Evolutionary conservation across 1,284 basidiomycete genomes (phyloP).

Genomic region (Sporisorium exsertum): DNA sequence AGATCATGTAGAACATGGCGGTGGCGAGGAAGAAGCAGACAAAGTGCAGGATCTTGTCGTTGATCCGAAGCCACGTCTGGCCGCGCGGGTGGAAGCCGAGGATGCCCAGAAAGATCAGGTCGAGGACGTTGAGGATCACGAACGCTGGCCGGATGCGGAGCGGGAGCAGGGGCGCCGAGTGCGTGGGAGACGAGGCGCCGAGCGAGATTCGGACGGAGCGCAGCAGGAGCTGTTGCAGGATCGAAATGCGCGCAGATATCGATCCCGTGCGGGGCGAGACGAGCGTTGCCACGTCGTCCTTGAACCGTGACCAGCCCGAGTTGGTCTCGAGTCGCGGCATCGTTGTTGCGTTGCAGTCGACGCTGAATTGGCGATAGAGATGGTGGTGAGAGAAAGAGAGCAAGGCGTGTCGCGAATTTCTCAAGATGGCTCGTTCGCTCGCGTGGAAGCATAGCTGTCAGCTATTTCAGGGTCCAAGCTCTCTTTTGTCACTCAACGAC

Average conservation of each 20-base stretch:
- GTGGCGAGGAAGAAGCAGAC: constrained; percentile 82
- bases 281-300: constrained; percentile 17
- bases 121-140: constrained; percentile 53
- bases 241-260: constrained; percentile 12
- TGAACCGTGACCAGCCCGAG: constrained; percentile 37
- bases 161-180: constrained; percentile 32
- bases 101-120: constrained; percentile 56
- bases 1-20: constrained; percentile 84
- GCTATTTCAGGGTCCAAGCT: constrained; percentile 10
- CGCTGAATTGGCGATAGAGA: no score
- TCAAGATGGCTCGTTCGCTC: constrained; percentile 8
- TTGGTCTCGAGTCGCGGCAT: constrained; percentile 53
- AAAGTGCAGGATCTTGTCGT: constrained; percentile 87
- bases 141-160: constrained; percentile 60
- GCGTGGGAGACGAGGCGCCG: neutral
- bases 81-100: constrained; percentile 65
- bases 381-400: neutral
- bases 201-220: constrained; percentile 42
- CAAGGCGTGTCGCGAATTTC: neutral
- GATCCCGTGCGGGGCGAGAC: constrained; percentile 22
- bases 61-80: constrained; percentile 74
- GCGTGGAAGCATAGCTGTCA: neutral
- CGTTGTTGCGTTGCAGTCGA: neutral
- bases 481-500: neutral
- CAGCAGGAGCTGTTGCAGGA: constrained; percentile 43